Evolutionary conservation across 1,139 yeast genomes (phyloP).

Genomic region (Candida tropicalis): DNA sequence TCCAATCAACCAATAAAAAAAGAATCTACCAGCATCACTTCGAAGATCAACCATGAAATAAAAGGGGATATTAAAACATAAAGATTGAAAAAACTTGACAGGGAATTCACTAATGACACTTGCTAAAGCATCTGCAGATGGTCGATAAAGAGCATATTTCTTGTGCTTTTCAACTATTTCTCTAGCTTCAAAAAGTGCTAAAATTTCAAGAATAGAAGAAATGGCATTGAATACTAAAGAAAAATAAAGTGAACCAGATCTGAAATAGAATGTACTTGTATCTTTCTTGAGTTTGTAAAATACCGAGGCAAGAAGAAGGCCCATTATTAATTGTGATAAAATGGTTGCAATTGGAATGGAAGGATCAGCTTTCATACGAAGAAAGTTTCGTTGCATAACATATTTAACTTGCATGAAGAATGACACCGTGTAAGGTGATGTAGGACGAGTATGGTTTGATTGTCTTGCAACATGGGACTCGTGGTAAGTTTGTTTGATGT

Average conservation of each 20-base stretch:
- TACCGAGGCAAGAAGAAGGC: slow-evolving; percentile 47
- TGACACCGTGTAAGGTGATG: slow-evolving; percentile 38
- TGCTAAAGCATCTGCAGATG: slow-evolving; percentile 66
- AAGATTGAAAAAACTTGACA: slow-evolving; percentile 47
- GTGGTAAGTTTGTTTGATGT: slow-evolving; percentile 17
- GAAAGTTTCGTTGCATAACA: slow-evolving; percentile 28
- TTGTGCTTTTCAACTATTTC: slow-evolving; percentile 64
- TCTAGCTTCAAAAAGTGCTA: slow-evolving; percentile 57
- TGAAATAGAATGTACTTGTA: slow-evolving; percentile 51
- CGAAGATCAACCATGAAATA: slow-evolving; percentile 62
- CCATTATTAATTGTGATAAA: slow-evolving; percentile 32
- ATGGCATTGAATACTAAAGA: slow-evolving; percentile 59
- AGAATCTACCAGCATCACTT: slow-evolving; percentile 60
- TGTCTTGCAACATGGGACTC: slow-evolving; percentile 34
- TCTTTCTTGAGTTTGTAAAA: slow-evolving; percentile 50
- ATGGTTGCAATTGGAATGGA: slow-evolving; percentile 29
- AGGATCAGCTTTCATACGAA: slow-evolving; percentile 33
- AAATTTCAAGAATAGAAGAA: slow-evolving; percentile 59
- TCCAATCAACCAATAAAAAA: slow-evolving; percentile 49
- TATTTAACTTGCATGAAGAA: slow-evolving; percentile 37
- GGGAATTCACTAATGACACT: slow-evolving; percentile 61
- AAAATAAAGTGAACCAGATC: slow-evolving; percentile 25
- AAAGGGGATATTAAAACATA: slow-evolving; percentile 47
- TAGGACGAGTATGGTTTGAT: slow-evolving; percentile 24
- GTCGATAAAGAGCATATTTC: slow-evolving; percentile 62